Evolutionary conservation across 2,329 filamentous ascomycete genomes (phyloP).

Genomic region (Pseudovirgaria hyperparasitica): DNA sequence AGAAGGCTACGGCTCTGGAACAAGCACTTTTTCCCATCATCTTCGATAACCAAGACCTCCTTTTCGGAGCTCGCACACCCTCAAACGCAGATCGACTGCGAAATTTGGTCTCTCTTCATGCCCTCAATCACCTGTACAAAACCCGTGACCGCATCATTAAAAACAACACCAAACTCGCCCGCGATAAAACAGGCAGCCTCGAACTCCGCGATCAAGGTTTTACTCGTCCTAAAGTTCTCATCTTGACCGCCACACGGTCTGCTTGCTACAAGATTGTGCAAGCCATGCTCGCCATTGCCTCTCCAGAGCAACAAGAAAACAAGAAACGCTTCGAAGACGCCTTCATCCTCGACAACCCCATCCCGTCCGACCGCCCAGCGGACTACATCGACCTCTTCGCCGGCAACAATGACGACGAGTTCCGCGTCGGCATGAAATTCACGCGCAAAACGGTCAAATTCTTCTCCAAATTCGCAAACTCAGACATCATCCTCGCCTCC

Average conservation of each 20-base stretch:
- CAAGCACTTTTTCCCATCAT: constrained; percentile 56
- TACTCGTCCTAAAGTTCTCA: constrained; percentile 83
- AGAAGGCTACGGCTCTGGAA: constrained; percentile 47
- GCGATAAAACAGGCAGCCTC: constrained; percentile 48
- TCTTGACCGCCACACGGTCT: constrained; percentile 79
- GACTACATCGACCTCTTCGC: constrained; percentile 85
- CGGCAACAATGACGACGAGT: constrained; percentile 96
- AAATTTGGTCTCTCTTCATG: constrained; percentile 65
- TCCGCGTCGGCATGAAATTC: constrained; percentile 90
- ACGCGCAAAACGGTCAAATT: constrained; percentile 92
- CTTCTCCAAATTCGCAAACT: constrained; percentile 91
- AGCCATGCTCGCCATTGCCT: constrained; percentile 58
- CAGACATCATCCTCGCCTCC: constrained; percentile 86
- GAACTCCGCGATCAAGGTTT: constrained; percentile 90
- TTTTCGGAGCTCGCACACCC: constrained; percentile 61
- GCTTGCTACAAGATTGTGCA: constrained; percentile 70
- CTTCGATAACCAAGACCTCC: constrained; percentile 70
- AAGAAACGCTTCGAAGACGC: constrained; percentile 81
- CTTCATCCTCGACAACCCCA: constrained; percentile 58
- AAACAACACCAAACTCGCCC: constrained; percentile 70
- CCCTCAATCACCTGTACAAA: constrained; percentile 85
- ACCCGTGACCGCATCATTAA: constrained; percentile 86
- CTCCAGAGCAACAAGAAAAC: constrained; percentile 88
- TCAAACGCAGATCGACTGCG: constrained; percentile 57
- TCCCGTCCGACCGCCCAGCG: constrained; percentile 61